Conservation (phyloP, 2,329 filamentous ascomycete genomes). For the Stachybotrys elegans region DNA sequence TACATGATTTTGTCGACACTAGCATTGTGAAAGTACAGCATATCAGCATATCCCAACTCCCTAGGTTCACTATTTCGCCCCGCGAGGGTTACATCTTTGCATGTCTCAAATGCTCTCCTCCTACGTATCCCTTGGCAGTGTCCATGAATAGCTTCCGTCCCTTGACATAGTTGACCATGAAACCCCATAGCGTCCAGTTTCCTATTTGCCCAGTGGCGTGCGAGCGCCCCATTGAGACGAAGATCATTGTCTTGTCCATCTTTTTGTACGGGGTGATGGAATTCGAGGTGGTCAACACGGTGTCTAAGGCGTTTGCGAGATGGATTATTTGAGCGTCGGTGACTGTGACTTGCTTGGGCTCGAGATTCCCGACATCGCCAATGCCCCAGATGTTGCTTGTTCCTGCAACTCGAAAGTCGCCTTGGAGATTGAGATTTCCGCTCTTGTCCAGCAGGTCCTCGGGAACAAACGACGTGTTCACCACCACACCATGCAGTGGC, state of each 20-base stretch:
- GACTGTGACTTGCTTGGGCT: constrained; percentile 30
- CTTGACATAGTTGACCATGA: constrained; percentile 26
- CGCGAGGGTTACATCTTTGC: constrained; percentile 22
- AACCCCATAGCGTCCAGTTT: constrained; percentile 24
- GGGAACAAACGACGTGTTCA: constrained; percentile 38
- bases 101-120: constrained; percentile 21
- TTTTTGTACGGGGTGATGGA: constrained; percentile 13
- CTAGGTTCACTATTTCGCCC: too few relatives aligned
- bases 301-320: constrained; percentile 24
- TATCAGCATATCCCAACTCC: too few relatives aligned
- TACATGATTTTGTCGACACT: constrained; percentile 26
- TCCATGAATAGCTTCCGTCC: constrained; percentile 27
- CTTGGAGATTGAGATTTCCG: constrained; percentile 28
- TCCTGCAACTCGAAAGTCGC: constrained; percentile 23
- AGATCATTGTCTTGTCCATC: constrained; percentile 19
- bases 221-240: constrained; percentile 20
- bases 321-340: constrained; percentile 26
- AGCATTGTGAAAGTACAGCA: too few relatives aligned
- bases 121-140: constrained; percentile 22
- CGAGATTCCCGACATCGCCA: constrained; percentile 36
- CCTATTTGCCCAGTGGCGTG: constrained; percentile 26
- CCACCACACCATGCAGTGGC: constrained; percentile 35
- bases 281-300: constrained; percentile 12
- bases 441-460: constrained; percentile 21
- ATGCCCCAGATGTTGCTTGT: constrained; percentile 35